These are phyloP conservation scores for Colletotrichum tofieldiae DNA, from an alignment of 2,329 filamentous ascomycete genomes.

Conservation along the genomic window DNA sequence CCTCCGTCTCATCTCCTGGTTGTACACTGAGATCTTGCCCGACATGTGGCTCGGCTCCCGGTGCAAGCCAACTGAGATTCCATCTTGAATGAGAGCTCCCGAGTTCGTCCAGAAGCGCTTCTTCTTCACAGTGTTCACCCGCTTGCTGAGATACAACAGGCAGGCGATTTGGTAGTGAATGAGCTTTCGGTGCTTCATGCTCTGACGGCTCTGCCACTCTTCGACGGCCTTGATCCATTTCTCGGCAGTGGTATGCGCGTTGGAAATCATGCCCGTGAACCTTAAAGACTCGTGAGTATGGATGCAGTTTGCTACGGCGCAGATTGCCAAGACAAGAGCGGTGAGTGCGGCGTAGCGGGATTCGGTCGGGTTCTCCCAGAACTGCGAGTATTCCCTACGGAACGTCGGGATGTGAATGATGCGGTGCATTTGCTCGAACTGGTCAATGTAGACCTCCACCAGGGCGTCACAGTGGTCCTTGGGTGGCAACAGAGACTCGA, in stretches of 20 bases:
- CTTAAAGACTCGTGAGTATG: slow-evolving; percentile 67
- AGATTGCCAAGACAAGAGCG: slow-evolving; percentile 72
- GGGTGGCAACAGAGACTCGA: slow-evolving; percentile 66
- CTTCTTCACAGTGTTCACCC: slow-evolving; percentile 76
- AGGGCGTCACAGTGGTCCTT: slow-evolving; percentile 66
- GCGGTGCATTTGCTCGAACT: slow-evolving; percentile 70
- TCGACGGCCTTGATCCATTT: slow-evolving; percentile 72
- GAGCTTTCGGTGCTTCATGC: slow-evolving; percentile 73
- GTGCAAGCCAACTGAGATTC: slow-evolving; percentile 72
- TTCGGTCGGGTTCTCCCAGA: slow-evolving; percentile 64
- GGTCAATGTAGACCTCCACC: slow-evolving; percentile 66
- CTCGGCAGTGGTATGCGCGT: slow-evolving; percentile 68
- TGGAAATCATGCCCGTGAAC: slow-evolving; percentile 72
- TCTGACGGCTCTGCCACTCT: slow-evolving; percentile 68
- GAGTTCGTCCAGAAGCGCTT: slow-evolving; percentile 75
- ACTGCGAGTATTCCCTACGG: slow-evolving; percentile 68
- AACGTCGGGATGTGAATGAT: slow-evolving; percentile 75
- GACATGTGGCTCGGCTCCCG: slow-evolving; percentile 71
- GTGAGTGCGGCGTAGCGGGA: slow-evolving; percentile 69
- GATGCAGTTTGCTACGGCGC: slow-evolving; percentile 72
- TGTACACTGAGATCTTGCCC: slow-evolving; percentile 70
- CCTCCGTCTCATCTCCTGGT: slow-evolving; percentile 74
- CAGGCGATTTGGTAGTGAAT: slow-evolving; percentile 75
- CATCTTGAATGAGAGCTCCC: slow-evolving; percentile 70
- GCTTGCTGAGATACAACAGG: slow-evolving; percentile 73